phyloP scores from a whole-genome alignment of 2,329 filamentous ascomycete species.

The Monosporascus sp. region DNA sequence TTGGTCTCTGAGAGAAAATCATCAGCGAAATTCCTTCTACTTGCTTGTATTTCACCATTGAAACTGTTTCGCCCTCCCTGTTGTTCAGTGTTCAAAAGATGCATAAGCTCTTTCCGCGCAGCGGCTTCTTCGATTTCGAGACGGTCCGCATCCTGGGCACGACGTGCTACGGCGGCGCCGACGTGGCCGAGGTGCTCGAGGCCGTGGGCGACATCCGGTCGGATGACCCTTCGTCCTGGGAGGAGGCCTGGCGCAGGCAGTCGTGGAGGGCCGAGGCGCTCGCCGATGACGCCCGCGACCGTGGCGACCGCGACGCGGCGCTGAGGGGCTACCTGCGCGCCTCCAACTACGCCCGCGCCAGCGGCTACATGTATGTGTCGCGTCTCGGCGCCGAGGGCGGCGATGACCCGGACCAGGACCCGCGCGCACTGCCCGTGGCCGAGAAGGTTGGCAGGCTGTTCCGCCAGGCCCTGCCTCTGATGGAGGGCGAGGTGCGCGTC shows the following conservation, averaged over 20 bases:
- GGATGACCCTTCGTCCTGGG: constrained; percentile 26
- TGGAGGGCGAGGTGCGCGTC: constrained; percentile 9
- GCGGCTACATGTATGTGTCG: constrained; percentile 4
- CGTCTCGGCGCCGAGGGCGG: too few relatives aligned
- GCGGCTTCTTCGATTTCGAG: constrained; percentile 28
- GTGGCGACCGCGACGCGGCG: constrained; percentile 16
- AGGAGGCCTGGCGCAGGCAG: constrained; percentile 16
- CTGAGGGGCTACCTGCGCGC: constrained; percentile 24
- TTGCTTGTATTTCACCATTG: too few relatives aligned
- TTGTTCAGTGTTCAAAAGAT: not conserved
- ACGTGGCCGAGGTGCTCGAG: constrained; percentile 26
- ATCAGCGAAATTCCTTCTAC: too few relatives aligned
- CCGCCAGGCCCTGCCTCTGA: not conserved
- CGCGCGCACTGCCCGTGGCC: too few relatives aligned
- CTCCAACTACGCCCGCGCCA: constrained; percentile 22
- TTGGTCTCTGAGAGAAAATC: too few relatives aligned
- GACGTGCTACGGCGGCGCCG: constrained; percentile 21
- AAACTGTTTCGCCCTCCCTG: too few relatives aligned
- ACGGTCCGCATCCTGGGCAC: constrained; percentile 21
- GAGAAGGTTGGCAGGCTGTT: not conserved
- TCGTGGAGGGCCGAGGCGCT: constrained; percentile 18
- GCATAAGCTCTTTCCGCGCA: constrained; percentile 12
- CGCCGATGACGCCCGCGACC: constrained; percentile 17
- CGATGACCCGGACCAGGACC: too few relatives aligned
- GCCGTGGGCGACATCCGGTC: constrained; percentile 21